Conservation (phyloP, 345 rosid genomes). For the sweet orange (Citrus sinensis) region DNA sequence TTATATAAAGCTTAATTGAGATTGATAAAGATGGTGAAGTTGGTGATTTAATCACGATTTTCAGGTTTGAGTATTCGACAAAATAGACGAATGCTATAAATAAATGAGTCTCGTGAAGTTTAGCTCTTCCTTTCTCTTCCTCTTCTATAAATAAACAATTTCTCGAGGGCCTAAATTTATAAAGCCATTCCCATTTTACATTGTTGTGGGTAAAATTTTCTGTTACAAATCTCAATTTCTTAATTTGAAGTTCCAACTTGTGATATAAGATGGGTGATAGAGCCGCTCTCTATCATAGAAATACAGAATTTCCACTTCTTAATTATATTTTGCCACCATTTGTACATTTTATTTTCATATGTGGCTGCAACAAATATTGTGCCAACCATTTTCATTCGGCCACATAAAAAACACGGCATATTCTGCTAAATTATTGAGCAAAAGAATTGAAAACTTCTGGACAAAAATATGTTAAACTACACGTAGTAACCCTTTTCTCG, state of each 20-base stretch:
- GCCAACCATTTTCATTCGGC: slow-evolving; percentile 7
- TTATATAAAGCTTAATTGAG: background rate
- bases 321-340: background rate
- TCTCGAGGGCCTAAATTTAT: too few species aligned
- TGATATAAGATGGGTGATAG: too few species aligned
- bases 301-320: too few species aligned
- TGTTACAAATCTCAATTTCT: too few species aligned
- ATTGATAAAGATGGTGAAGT: background rate
- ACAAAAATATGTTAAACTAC: slow-evolving; percentile 1
- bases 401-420: background rate
- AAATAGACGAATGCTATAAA: too few species aligned
- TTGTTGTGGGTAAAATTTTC: too few species aligned
- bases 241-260: too few species aligned
- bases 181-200: too few species aligned
- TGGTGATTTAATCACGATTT: background rate
- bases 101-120: background rate
- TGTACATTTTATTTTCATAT: background rate
- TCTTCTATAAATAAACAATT: background rate
- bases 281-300: too few species aligned
- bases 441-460: slow-evolving; percentile 4
- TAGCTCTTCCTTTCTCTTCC: background rate
- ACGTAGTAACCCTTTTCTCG: background rate
- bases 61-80: background rate
- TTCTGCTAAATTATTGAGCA: slow-evolving; percentile 16
- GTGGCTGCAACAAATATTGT: background rate